Percentiles rank a stretch among this genome's conserved stretches.
Evolutionary conservation across 163 green algal species (phyloP).

Genomic region (Scenedesmus sp.): DNA sequence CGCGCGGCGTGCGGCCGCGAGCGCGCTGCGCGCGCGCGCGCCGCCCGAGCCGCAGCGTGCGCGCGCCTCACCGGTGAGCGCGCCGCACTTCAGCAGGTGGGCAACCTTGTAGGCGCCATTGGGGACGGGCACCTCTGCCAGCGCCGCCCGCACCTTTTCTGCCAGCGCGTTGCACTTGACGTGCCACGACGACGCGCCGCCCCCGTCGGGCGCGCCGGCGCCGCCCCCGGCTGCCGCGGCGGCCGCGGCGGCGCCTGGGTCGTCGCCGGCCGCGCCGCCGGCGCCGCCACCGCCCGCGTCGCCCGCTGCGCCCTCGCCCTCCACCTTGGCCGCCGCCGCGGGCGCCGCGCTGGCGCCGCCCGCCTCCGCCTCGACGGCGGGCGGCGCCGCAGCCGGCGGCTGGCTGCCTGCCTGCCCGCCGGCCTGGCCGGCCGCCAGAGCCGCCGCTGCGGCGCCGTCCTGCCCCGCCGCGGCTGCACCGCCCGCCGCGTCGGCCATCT

Average conservation of each 20-base stretch:
- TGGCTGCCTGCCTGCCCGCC: not conserved
- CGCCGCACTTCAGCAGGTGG: conserved; percentile 28
- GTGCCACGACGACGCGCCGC: conserved; percentile 22
- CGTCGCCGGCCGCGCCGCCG: not conserved
- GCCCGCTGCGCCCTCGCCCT: not conserved
- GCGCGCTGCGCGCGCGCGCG: not conserved
- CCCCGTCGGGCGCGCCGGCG: not conserved
- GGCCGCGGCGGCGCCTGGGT: not conserved
- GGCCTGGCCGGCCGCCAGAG: not conserved
- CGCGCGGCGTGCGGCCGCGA: not conserved
- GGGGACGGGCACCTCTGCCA: conserved; percentile 15
- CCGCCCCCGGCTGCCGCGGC: not conserved
- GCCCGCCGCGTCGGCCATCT: not conserved
- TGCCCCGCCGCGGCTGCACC: not conserved
- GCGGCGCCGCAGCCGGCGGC: not conserved
- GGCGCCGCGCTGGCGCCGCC: not conserved
- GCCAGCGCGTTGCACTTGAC: conserved; percentile 22
- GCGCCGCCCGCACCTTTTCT: conserved; percentile 20
- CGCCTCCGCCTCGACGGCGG: not conserved
- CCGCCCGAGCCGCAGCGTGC: not conserved
- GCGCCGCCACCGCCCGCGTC: not conserved
- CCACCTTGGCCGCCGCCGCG: not conserved
- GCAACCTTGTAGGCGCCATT: conserved; percentile 43
- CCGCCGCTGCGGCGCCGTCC: not conserved
- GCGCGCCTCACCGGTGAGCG: conserved; percentile 18